Evolutionary conservation across 306 rosid genomes (phyloP), one percentile per base, ranked within the genome.

Genomic region (Parietaria judaica): DNA sequence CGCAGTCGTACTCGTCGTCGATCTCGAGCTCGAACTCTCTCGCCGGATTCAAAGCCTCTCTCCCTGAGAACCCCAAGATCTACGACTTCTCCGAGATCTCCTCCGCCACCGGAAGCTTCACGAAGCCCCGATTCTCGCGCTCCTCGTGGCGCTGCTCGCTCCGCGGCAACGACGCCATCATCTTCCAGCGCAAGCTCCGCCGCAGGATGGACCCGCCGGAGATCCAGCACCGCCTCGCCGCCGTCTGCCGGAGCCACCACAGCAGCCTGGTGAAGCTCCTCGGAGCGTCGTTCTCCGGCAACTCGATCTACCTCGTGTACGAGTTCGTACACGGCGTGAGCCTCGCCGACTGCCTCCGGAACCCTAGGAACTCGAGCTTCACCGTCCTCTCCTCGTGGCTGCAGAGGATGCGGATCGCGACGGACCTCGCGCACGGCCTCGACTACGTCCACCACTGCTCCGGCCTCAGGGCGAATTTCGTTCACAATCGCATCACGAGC

Each of bases 401-500:
- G n/a, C 80, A 83, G 4, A 69, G 96, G 60, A 83, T 92, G 85
- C 86, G 72, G 53, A 61, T 88, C 70, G 98, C 98, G 7, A 69
- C 95, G 65, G 96, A 86, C 74, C 72, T 92, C 16, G 94, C 96
- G 0, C 95, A 92, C 72, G 96, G 95, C 31, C 90, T 92, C 39
- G 98, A 92, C 66, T 92, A 88, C 74, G 54, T 88, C 53, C 98
- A 92, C 79, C 87, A 82, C 64, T 82, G 77, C 73, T 79, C 94
- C 0, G 94, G 96, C 3, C 59, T 79, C 1, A 64, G 66, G 62
- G 79, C 81, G 6, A 65, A 66, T 54, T 84, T 80, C 76, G 79
- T 84, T 11, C 98, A 92, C 60, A 92, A 92, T 58, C 98, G 80
- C 69, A 84, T 92, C 68, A 92, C 80, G 58, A 80, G 79, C 66